Percentiles rank a stretch among this genome's conserved stretches.
These are phyloP conservation scores for Populus tremula DNA, from an alignment of 345 rosid species.

Conservation along the genomic window DNA sequence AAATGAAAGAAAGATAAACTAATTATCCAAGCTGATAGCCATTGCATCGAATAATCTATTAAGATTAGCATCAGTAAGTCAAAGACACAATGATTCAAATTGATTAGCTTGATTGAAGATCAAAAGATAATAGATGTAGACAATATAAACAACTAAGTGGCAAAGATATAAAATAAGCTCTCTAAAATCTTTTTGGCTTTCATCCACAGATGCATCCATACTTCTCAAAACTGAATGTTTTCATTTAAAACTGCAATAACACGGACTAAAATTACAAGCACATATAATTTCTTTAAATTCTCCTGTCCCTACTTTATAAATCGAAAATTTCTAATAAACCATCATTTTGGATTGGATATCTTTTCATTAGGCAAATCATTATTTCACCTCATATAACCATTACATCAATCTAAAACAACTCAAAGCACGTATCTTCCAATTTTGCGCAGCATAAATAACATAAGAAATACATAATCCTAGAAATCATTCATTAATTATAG, in stretches of 20 bases:
- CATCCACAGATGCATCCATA: not conserved
- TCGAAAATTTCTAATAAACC: no score
- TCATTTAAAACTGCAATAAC: not conserved
- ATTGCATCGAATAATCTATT: not conserved
- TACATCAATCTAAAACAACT: not conserved
- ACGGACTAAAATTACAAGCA: not conserved
- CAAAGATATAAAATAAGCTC: not conserved
- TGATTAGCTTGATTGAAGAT: not conserved
- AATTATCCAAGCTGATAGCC: constrained; percentile 1
- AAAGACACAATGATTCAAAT: not conserved
- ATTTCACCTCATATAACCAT: not conserved
- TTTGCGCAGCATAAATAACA: not conserved
- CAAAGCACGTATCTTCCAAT: not conserved
- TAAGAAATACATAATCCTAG: no score
- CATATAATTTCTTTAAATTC: not conserved
- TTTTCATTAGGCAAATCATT: not conserved
- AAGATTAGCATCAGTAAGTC: not conserved
- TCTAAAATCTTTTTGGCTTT: not conserved
- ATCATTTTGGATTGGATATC: no score
- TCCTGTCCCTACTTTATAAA: not conserved
- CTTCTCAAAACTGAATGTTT: not conserved
- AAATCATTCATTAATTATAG: no score
- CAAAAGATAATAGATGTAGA: not conserved
- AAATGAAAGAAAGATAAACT: not conserved
- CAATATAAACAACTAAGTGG: not conserved